phyloP scores from a whole-genome alignment of 192 early-diverging fungal species.

The Linnemannia hyalina region DNA sequence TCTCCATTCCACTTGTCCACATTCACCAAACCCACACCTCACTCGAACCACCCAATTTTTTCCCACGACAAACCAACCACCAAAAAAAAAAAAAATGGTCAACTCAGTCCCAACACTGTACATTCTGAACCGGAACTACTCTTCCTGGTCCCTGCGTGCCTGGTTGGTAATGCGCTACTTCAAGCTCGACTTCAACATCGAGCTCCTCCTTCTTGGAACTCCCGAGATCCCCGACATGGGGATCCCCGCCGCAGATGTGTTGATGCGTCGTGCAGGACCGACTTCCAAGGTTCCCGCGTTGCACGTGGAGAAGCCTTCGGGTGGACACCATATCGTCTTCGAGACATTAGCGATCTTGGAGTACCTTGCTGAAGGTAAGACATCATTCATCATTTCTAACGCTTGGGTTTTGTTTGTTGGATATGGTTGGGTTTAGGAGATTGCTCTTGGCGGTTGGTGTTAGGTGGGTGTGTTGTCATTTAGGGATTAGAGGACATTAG shows the following conservation, averaged over 20 bases:
- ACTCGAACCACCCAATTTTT: neutral
- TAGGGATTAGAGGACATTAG: too few species aligned
- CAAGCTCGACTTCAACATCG: conserved; percentile 30
- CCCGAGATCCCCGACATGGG: conserved; percentile 35
- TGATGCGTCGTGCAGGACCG: conserved; percentile 49
- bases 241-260: conserved; percentile 8
- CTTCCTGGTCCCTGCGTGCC: conserved; percentile 53
- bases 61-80: neutral
- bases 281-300: conserved; percentile 51
- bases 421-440: too few species aligned
- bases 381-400: neutral
- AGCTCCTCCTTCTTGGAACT: conserved; percentile 24
- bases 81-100: neutral
- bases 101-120: conserved; percentile 21
- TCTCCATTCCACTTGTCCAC: neutral
- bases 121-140: conserved; percentile 54
- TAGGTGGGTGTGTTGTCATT: too few species aligned
- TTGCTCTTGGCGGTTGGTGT: too few species aligned
- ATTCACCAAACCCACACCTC: neutral
- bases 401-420: neutral
- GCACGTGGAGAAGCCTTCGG: conserved; percentile 20
- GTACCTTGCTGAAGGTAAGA: conserved; percentile 52
- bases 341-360: conserved; percentile 56
- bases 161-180: conserved; percentile 43
- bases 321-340: conserved; percentile 51